Evolutionary conservation across 1,139 yeast genomes (phyloP), one percentile per base, ranked within the genome.

Genomic region (Pichia inconspicua): DNA sequence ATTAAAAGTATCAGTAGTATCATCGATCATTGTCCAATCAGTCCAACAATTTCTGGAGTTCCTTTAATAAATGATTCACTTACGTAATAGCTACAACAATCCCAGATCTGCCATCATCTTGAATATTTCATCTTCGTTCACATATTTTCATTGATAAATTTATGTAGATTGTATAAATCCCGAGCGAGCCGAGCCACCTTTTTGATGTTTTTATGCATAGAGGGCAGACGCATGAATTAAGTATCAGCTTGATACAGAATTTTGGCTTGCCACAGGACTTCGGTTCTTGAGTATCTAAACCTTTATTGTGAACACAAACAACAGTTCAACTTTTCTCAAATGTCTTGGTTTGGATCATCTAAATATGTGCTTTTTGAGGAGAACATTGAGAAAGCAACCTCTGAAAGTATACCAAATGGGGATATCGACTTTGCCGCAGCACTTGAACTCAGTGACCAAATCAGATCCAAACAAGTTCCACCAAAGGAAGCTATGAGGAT

Each of bases 341-440:
- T 78, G 84, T 75, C 89, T 43, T 83, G 90, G 90, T 82, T 82
- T 62, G 67, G 76, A 27, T 62, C 67, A 10, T 47, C 49, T 32
- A 67, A 70, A 19, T 66, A 73, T 17, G 67, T 72, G 5, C 74
- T 74, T 22, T 69, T 86, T 41, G 95, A 85, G 54, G 74, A 71
- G 49, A 78, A 82, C 58, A 78, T 90, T 45, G 76, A 75, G 47
- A 80, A 77, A 55, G 96, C 97, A 14, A 89, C 97, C 0, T 83
- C 92, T 34, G 96, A 88, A 64, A 70, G 86, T 22, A 84, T 92
- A 46, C 97, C 97, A 3, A 82, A 85, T 60, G 98, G 97, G 3
- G 96, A 89, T 58, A 75, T 87, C 48, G 97, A 92, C 58, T 73
- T 87, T 53, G 78, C 83, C 7, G 72, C 78, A 45, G 90, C 94